Percentiles rank a stretch among this genome's conserved stretches.
Conservation (phyloP, 2,329 filamentous ascomycete genomes). For the Fusarium sp. region DNA sequence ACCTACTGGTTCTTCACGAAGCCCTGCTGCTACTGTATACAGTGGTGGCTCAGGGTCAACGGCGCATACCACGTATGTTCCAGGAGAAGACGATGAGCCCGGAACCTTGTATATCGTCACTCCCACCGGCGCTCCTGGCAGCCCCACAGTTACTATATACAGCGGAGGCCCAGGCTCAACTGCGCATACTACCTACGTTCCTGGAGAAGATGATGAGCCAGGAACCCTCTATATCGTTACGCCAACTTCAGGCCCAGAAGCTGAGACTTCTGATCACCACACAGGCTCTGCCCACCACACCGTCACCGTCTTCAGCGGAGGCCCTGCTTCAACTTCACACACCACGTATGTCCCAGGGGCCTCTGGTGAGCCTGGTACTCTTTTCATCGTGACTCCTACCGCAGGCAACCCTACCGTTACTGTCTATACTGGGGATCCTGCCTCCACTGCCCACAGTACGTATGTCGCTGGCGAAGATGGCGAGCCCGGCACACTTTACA, state of each 20-base stretch:
- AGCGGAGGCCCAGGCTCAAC: conserved; percentile 1
- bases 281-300: background rate
- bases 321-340: background rate
- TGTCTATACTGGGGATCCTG: background rate
- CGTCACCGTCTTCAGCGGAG: background rate
- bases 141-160: background rate
- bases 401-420: background rate
- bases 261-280: background rate
- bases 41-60: background rate
- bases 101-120: conserved; percentile 18
- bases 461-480: background rate
- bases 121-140: background rate
- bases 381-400: background rate
- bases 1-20: background rate
- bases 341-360: background rate
- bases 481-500: background rate
- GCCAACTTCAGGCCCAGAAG: background rate
- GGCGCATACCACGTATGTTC: background rate
- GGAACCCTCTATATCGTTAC: conserved; percentile 16
- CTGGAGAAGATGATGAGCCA: background rate
- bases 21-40: background rate
- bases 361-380: background rate
- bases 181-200: background rate
- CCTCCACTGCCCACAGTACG: background rate
- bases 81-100: background rate